These are phyloP conservation scores for Balamuthia mandrillaris DNA, from an alignment of 208 protist genomes.

Conservation along the genomic window DNA sequence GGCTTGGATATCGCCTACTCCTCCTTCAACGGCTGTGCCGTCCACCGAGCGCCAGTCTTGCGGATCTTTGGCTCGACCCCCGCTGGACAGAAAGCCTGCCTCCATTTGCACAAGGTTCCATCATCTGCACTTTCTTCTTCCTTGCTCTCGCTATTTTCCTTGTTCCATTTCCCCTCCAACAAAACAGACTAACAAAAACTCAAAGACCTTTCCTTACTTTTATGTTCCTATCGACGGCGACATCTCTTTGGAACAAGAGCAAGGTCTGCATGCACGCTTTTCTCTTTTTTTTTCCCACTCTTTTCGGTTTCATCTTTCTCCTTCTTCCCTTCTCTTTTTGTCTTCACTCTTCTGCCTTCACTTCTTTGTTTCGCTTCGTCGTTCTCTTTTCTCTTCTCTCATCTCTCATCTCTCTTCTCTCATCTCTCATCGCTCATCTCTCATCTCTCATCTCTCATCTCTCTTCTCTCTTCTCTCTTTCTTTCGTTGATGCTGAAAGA, in stretches of 20 bases:
- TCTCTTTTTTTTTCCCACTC: neutral
- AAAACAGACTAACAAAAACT: neutral
- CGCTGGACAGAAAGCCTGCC: conserved; percentile 65
- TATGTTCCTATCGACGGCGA: conserved; percentile 52
- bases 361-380: too few species aligned
- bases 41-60: conserved; percentile 19
- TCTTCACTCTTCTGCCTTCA: too few species aligned
- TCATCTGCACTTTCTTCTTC: neutral
- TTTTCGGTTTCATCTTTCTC: neutral
- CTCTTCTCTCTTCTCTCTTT: too few species aligned
- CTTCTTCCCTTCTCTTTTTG: too few species aligned
- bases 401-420: too few species aligned
- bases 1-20: conserved; percentile 29
- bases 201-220: conserved; percentile 67
- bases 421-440: too few species aligned
- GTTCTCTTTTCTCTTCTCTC: too few species aligned
- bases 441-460: too few species aligned
- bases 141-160: too few species aligned
- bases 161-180: too few species aligned
- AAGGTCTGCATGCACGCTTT: neutral
- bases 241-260: neutral
- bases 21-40: neutral
- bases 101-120: conserved; percentile 65
- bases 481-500: too few species aligned
- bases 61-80: conserved; percentile 48